Evolutionary conservation across 2,329 filamentous ascomycete genomes (phyloP).

Genomic region (Dichotomopilus funicola): DNA sequence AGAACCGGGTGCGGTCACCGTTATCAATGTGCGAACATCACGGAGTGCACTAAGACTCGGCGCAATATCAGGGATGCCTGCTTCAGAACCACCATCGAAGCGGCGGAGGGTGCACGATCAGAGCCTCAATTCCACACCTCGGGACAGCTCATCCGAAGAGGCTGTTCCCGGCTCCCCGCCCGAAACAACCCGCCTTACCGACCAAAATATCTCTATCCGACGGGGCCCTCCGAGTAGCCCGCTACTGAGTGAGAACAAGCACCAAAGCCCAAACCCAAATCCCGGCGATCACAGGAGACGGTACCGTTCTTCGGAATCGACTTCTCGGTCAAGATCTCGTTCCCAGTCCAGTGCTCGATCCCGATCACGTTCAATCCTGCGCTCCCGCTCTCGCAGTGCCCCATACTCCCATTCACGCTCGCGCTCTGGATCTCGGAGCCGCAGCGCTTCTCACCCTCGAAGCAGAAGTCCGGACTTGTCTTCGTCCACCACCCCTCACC

Average conservation of each 20-base stretch:
- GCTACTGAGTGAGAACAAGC: slow-evolving; percentile 20
- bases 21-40: background rate
- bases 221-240: slow-evolving; percentile 20
- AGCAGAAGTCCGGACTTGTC: slow-evolving; percentile 6
- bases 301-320: slow-evolving; percentile 19
- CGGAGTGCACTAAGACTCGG: slow-evolving; percentile 26
- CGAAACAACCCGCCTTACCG: slow-evolving; percentile 3
- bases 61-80: slow-evolving; percentile 18
- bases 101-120: slow-evolving; percentile 37
- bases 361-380: slow-evolving; percentile 20
- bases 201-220: slow-evolving; percentile 25
- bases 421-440: slow-evolving; percentile 24
- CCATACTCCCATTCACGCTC: slow-evolving; percentile 31
- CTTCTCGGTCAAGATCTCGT: slow-evolving; percentile 19
- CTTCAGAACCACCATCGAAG: slow-evolving; percentile 33
- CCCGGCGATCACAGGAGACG: slow-evolving; percentile 12
- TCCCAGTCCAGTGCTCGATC: slow-evolving; percentile 25
- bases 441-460: background rate
- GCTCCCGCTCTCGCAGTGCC: slow-evolving; percentile 27
- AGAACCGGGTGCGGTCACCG: too few relatives aligned
- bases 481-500: slow-evolving; percentile 2
- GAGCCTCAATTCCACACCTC: slow-evolving; percentile 34
- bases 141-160: slow-evolving; percentile 38
- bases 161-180: slow-evolving; percentile 6
- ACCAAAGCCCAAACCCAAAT: background rate